phyloP scores from a whole-genome alignment of 2,329 filamentous ascomycete species.

The Talaromyces atroroseus region DNA sequence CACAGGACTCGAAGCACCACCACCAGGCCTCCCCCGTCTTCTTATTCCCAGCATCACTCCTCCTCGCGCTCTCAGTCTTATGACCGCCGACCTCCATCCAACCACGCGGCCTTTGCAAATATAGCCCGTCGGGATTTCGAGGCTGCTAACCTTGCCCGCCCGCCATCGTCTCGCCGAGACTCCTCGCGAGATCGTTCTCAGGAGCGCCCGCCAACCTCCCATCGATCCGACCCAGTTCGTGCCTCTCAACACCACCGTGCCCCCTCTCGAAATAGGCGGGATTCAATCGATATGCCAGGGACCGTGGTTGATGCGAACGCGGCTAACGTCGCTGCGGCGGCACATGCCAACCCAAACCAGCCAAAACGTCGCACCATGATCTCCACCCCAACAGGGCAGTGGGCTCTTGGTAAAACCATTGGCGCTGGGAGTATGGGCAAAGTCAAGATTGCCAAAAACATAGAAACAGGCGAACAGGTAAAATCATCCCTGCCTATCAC shows the following conservation, averaged over 20 bases:
- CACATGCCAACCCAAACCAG: conserved; percentile 36
- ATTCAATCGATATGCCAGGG: conserved; percentile 41
- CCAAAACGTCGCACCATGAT: conserved; percentile 69
- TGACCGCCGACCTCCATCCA: conserved; percentile 43
- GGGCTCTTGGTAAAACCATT: conserved; percentile 93
- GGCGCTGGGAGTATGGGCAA: conserved; percentile 98
- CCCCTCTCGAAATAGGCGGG: conserved; percentile 38
- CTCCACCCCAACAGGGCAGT: conserved; percentile 83
- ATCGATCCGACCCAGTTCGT: conserved; percentile 53
- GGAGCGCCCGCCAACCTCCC: conserved; percentile 35
- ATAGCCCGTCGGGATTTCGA: conserved; percentile 68
- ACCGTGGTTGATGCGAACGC: conserved; percentile 50
- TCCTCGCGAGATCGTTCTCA: conserved; percentile 57
- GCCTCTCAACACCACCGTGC: conserved; percentile 33
- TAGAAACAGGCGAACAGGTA: conserved; percentile 87
- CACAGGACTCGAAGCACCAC: conserved; percentile 44
- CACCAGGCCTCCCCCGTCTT: conserved; percentile 35
- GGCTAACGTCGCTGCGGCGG: conserved; percentile 47
- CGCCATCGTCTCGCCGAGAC: conserved; percentile 54
- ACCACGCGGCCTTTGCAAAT: conserved; percentile 45
- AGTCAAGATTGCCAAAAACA: conserved; percentile 89
- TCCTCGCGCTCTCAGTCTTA: conserved; percentile 37
- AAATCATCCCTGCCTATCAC: conserved; percentile 22
- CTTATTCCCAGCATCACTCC: conserved; percentile 24
- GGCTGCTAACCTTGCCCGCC: conserved; percentile 59